Base-by-base conservation (phyloP, 2,329 filamentous ascomycete genomes). In the Fusarium fujikuroi region DNA sequence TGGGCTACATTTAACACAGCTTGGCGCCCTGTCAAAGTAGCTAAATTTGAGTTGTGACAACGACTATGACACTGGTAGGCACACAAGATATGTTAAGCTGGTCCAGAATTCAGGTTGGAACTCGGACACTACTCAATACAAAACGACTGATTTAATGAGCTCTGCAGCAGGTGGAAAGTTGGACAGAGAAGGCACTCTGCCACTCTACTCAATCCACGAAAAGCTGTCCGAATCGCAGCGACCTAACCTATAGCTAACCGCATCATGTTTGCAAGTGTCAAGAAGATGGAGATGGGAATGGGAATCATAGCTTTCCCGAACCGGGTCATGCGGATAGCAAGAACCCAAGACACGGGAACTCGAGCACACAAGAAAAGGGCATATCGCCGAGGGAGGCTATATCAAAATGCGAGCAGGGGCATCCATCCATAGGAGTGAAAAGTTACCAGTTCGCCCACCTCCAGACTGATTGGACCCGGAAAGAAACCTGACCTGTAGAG, bases 211-310 rank as follows among this genome's bases (percentile, higher is more conserved):
- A 49, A 49, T 7, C 5, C 7, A 28, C 25, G 15, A 28, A 36
- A 28, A 37, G 25, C 32, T 58, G 19, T 14, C 40, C 11, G 7
- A 18, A 21, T 36, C 23, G 32, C 34, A 36, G 23, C 53, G 21
- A 47, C 60, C 25, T 66, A 65, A 65, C 63, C 63, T 66, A 37
- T 25, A 49, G 49, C n/a, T 9, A 19, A 16, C 36, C 15, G 23
- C 60, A 18, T 64, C 36, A 36, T 2, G 23, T 42, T 32, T 32
- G 28, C 65, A 43, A 47, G 37, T 66, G 47, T n/a, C 36, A n/a
- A 36, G 30, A 66, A 42, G 30, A 47, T 49, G 47, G 18, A 47
- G 23, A 57, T 49, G 47, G 21, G 28, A 66, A 47, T 25, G 42
- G 36, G 39, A 65, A 60, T 19, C 42, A 65, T 49, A 25, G 60